Conservation (phyloP, 495 filamentous ascomycete species). For the Ramalina intermedia region DNA sequence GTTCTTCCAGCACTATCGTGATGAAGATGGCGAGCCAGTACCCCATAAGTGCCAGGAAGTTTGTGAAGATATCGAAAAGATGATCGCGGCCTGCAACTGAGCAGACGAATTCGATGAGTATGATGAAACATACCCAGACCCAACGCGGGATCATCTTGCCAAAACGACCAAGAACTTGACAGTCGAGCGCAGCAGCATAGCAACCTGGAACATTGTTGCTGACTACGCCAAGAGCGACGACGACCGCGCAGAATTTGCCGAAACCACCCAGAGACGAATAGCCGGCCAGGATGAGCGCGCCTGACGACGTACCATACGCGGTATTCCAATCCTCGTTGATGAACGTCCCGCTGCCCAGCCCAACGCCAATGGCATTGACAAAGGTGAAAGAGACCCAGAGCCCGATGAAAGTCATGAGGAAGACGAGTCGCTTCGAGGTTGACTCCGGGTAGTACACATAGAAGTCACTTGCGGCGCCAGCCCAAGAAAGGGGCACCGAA, state of each 20-base stretch:
- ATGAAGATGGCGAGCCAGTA: conserved; percentile 45
- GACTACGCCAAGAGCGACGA: conserved; percentile 54
- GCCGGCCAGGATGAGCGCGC: conserved; percentile 51
- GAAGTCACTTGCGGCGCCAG: conserved; percentile 39
- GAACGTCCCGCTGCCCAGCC: conserved; percentile 46
- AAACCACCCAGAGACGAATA: conserved; percentile 48
- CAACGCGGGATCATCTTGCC: conserved; percentile 32
- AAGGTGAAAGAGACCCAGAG: conserved; percentile 36
- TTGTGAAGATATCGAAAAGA: conserved; percentile 40
- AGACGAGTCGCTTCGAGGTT: conserved; percentile 30
- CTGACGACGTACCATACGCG: conserved; percentile 44
- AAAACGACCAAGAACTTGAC: conserved; percentile 37
- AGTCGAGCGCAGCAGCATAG: conserved; percentile 49
- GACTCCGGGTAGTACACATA: conserved; percentile 42
- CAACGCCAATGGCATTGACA: conserved; percentile 55
- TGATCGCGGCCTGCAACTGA: conserved; percentile 36
- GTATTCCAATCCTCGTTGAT: conserved; percentile 34
- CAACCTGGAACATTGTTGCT: conserved; percentile 55
- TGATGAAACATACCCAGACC: conserved; percentile 33
- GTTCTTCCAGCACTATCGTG: conserved; percentile 37
- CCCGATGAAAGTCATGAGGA: conserved; percentile 35
- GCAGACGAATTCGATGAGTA: conserved; percentile 40
- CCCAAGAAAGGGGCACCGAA: conserved; percentile 38
- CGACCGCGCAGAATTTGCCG: conserved; percentile 53
- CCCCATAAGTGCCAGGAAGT: conserved; percentile 45